These are phyloP conservation scores for Candida anglica DNA, from an alignment of 805 yeast species.

Conservation along the genomic window DNA sequence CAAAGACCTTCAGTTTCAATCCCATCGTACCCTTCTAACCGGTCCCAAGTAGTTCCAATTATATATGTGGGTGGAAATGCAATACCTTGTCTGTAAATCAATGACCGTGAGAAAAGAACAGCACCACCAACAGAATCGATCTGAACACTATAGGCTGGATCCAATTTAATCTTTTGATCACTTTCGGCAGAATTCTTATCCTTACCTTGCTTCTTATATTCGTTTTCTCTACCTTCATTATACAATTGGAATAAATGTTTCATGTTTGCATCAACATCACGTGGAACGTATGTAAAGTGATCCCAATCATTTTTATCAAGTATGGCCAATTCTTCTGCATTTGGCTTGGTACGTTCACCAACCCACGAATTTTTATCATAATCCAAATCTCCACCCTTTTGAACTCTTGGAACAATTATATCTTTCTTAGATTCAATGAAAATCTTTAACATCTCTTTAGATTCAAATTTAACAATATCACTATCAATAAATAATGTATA, in stretches of 20 bases:
- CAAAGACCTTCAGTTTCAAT: slow-evolving; percentile 54
- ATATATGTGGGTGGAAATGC: slow-evolving; percentile 43
- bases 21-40: slow-evolving; percentile 50
- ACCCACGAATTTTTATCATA: slow-evolving; percentile 40
- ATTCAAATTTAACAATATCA: slow-evolving; percentile 24
- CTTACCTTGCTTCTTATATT: too few relatives aligned
- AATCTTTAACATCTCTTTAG: slow-evolving; percentile 17
- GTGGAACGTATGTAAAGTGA: slow-evolving; percentile 29
- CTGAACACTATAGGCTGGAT: slow-evolving; percentile 12
- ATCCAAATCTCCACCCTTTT: slow-evolving; percentile 21
- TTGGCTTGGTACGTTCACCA: slow-evolving; percentile 33
- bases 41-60: slow-evolving; percentile 45
- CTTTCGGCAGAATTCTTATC: slow-evolving; percentile 3
- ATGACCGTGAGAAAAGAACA: slow-evolving; percentile 39
- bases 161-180: too few relatives aligned
- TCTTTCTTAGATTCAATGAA: slow-evolving; percentile 27
- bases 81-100: slow-evolving; percentile 42
- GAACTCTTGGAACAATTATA: slow-evolving; percentile 34
- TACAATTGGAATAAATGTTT: slow-evolving; percentile 22
- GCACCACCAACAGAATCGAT: slow-evolving; percentile 55
- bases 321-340: slow-evolving; percentile 17
- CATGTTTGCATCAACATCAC: slow-evolving; percentile 23
- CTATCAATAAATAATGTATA: slow-evolving; percentile 35
- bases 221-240: slow-evolving; percentile 7
- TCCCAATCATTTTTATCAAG: slow-evolving; percentile 29